These are phyloP conservation scores for Exophiala calicioides DNA, from an alignment of 2,329 filamentous ascomycete species.

Conservation along the genomic window DNA sequence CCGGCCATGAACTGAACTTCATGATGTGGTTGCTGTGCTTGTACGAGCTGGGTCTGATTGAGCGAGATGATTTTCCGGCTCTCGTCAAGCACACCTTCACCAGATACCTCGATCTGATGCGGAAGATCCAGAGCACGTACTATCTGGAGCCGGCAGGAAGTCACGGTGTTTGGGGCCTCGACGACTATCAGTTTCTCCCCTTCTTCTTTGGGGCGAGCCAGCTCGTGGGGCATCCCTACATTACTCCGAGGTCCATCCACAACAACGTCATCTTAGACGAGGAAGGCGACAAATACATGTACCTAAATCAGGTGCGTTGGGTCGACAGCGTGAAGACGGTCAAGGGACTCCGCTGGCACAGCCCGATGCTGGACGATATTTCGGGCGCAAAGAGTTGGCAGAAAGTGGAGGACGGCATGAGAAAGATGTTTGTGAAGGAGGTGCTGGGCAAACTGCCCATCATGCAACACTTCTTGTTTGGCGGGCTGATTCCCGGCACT, in stretches of 20 bases:
- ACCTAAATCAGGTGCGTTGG: conserved; percentile 88
- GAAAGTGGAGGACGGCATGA: conserved; percentile 94
- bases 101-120: conserved; percentile 84
- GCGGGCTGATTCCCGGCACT: conserved; percentile 75
- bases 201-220: conserved; percentile 95
- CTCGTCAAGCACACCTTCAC: conserved; percentile 77
- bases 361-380: conserved; percentile 97
- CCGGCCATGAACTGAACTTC: conserved; percentile 96
- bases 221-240: conserved; percentile 78
- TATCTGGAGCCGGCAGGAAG: conserved; percentile 96
- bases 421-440: conserved; percentile 93
- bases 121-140: conserved; percentile 82
- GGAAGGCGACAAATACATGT: conserved; percentile 78
- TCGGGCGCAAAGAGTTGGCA: conserved; percentile 83
- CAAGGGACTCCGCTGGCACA: conserved; percentile 91
- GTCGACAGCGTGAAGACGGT: conserved; percentile 97
- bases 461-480: conserved; percentile 98
- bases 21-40: conserved; percentile 95
- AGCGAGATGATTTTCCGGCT: conserved; percentile 66
- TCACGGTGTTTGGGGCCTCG: conserved; percentile 95
- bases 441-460: conserved; percentile 91
- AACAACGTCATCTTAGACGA: conserved; percentile 86
- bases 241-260: conserved; percentile 79
- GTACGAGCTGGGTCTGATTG: conserved; percentile 71
- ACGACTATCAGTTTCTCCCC: conserved; percentile 95